These are phyloP conservation scores for Tanacetum coccineum DNA, from an alignment of 129 eudicot species.

Conservation along the genomic window DNA sequence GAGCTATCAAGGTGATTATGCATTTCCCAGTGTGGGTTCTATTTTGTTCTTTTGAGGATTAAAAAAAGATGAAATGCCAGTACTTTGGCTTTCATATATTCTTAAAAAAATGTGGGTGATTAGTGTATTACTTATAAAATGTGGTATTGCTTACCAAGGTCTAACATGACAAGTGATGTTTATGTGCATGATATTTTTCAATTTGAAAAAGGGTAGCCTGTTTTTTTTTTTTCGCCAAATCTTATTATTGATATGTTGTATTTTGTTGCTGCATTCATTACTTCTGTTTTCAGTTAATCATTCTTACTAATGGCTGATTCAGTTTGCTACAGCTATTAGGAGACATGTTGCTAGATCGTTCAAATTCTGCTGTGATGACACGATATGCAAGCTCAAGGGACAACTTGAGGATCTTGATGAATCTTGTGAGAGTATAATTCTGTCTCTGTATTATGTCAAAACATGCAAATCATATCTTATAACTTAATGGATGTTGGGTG, in stretches of 20 bases:
- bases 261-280: background rate
- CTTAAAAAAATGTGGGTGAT: too few species aligned
- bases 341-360: slow-evolving; percentile 74
- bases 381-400: slow-evolving; percentile 86
- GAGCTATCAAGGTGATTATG: slow-evolving; percentile 71
- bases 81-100: too few species aligned
- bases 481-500: background rate
- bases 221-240: too few species aligned
- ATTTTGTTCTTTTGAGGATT: background rate
- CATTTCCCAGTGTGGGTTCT: background rate
- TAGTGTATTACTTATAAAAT: background rate
- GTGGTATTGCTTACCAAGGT: too few species aligned
- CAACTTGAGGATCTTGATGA: slow-evolving; percentile 95
- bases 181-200: too few species aligned
- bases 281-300: background rate
- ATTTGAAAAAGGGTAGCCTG: too few species aligned
- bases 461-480: background rate
- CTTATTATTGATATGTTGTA: too few species aligned
- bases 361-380: slow-evolving; percentile 81
- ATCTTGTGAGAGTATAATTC: slow-evolving; percentile 79
- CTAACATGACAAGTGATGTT: too few species aligned
- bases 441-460: slow-evolving; percentile 14
- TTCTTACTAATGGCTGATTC: background rate
- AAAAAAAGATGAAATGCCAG: background rate
- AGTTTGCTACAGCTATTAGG: slow-evolving; percentile 28